Percentiles rank a stretch among this genome's conserved stretches.
These are phyloP conservation scores for Pyrrhoderma noxium DNA, from an alignment of 1,284 basidiomycete species.

Conservation along the genomic window DNA sequence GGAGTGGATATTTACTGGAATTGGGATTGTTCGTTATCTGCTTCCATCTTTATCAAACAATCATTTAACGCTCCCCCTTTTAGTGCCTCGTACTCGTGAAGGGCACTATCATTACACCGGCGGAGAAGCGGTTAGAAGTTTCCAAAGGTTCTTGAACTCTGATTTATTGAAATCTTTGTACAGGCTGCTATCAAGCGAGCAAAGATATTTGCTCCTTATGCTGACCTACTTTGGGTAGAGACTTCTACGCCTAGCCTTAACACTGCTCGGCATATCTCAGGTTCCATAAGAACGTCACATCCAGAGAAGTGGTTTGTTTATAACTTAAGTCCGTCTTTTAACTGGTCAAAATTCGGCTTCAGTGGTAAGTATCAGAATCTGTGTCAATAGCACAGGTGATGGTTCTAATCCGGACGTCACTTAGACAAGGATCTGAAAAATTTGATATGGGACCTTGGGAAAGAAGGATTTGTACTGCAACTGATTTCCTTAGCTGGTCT, in stretches of 20 bases:
- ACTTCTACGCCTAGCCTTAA: slow-evolving; percentile 80
- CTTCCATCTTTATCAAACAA: slow-evolving; percentile 4
- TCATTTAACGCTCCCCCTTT: neutral
- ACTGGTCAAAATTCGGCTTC: slow-evolving; percentile 84
- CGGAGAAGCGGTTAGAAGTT: slow-evolving; percentile 54
- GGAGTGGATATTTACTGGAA: slow-evolving; percentile 75
- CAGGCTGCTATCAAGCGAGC: slow-evolving; percentile 78
- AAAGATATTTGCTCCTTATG: slow-evolving; percentile 73
- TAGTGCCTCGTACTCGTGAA: slow-evolving; percentile 82
- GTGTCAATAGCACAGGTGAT: neutral
- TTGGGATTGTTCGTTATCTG: slow-evolving; percentile 64
- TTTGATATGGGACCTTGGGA: slow-evolving; percentile 88
- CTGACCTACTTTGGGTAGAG: slow-evolving; percentile 86
- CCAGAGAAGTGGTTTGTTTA: slow-evolving; percentile 92
- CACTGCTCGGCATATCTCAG: slow-evolving; percentile 75
- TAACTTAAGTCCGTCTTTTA: slow-evolving; percentile 90
- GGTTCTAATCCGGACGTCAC: neutral
- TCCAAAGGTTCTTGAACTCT: slow-evolving; percentile 1
- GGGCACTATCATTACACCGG: slow-evolving; percentile 88
- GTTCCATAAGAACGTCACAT: slow-evolving; percentile 63
- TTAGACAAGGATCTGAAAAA: slow-evolving; percentile 68
- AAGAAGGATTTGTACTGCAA: slow-evolving; percentile 85
- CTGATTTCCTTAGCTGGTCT: slow-evolving; percentile 83
- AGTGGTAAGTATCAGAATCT: slow-evolving; percentile 37
- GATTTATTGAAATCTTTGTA: slow-evolving; percentile 4